Conservation (phyloP, 345 rosid species). For the Pugionium cornutum region DNA sequence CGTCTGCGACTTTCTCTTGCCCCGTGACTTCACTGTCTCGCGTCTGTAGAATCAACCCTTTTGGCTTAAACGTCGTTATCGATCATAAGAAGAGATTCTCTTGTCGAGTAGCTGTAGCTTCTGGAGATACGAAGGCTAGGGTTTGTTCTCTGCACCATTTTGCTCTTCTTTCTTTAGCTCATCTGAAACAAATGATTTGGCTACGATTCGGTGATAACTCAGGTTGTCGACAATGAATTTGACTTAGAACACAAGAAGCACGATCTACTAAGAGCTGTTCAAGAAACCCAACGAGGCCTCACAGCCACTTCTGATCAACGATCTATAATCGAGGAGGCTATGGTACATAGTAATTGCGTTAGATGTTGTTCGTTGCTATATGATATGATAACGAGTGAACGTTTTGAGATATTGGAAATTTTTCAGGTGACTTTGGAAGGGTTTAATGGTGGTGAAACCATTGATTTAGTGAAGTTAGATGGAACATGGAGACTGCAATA, state of each 20-base stretch:
- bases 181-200: background rate
- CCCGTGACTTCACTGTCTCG: constrained; percentile 36
- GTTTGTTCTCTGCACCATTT: constrained; percentile 42
- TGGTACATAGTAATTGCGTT: constrained; percentile 48
- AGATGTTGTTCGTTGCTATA: background rate
- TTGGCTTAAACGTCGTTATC: constrained; percentile 18
- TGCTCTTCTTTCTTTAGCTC: background rate
- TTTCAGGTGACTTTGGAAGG: constrained; percentile 76
- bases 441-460: constrained; percentile 60
- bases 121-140: constrained; percentile 35
- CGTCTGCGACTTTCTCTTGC: constrained; percentile 46
- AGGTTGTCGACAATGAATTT: constrained; percentile 48
- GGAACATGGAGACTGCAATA: constrained; percentile 97
- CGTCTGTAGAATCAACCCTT: constrained; percentile 35
- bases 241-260: constrained; percentile 69
- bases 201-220: constrained; percentile 31
- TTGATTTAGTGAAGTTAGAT: constrained; percentile 68
- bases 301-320: constrained; percentile 70
- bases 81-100: constrained; percentile 38
- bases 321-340: constrained; percentile 73
- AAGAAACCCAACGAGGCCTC: constrained; percentile 75
- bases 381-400: background rate
- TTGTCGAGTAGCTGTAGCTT: constrained; percentile 49
- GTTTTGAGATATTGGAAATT: constrained; percentile 35
- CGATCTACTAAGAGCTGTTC: constrained; percentile 62